Percentiles rank a stretch among this genome's conserved stretches.
These are phyloP conservation scores for Kodamaea nitidulidarum DNA, from an alignment of 805 yeast species.

Conservation along the genomic window DNA sequence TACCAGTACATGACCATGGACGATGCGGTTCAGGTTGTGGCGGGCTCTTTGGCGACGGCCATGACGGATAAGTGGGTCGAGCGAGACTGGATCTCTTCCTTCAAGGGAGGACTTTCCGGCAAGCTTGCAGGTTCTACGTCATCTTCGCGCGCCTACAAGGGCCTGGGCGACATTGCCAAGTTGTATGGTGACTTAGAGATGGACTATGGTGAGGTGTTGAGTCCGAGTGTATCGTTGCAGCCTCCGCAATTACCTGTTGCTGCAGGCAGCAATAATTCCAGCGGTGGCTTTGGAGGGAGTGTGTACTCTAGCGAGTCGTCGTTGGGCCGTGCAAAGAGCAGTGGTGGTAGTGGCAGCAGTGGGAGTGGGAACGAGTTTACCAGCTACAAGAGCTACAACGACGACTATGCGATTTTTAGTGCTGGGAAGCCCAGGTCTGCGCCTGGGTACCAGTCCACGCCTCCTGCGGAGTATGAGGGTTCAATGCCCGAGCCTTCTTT, in stretches of 20 bases:
- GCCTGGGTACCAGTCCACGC: no score
- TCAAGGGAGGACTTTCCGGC: slow-evolving; percentile 17
- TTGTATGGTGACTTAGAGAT: slow-evolving; percentile 27
- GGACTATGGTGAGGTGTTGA: slow-evolving; percentile 6
- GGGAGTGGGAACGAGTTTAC: not conserved
- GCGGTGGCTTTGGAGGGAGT: not conserved
- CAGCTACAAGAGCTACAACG: no score
- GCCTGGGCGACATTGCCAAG: slow-evolving; percentile 32
- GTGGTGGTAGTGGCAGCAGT: not conserved
- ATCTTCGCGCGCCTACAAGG: slow-evolving; percentile 24
- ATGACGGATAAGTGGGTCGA: slow-evolving; percentile 24
- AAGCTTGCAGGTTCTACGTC: slow-evolving; percentile 8
- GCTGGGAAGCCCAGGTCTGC: no score
- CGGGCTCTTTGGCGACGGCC: slow-evolving; percentile 16
- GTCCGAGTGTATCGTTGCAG: slow-evolving; percentile 8
- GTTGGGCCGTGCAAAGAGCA: not conserved
- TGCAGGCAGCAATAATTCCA: slow-evolving; percentile 4
- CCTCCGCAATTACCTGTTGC: slow-evolving; percentile 5
- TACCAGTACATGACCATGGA: slow-evolving; percentile 48
- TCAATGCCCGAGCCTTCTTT: no score
- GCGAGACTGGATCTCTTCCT: slow-evolving; percentile 24
- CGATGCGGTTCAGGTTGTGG: slow-evolving; percentile 22
- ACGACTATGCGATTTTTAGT: no score
- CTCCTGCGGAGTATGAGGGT: no score
- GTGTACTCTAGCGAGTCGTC: slow-evolving; percentile 1